A percentile compares a stretch with the other conserved stretches of the same genome.
Conservation (phyloP, 371 early-diverging fungal genomes). For the Chytridium lagenaria region DNA sequence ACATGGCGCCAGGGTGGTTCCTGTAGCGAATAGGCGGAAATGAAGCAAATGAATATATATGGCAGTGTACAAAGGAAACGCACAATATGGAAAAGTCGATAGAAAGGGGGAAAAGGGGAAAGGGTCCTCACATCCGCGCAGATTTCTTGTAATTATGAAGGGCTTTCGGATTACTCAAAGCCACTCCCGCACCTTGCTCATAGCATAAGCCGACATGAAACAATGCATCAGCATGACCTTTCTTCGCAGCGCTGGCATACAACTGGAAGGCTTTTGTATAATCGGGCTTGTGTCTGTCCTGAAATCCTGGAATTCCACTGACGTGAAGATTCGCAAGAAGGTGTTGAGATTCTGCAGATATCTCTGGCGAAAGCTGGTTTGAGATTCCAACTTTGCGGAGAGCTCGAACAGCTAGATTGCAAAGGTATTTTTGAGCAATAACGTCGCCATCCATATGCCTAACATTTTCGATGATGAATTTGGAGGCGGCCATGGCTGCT, state of each 20-base stretch:
- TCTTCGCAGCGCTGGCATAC: slow-evolving; percentile 45
- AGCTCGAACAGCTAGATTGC: slow-evolving; percentile 31
- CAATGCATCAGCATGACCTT: slow-evolving; percentile 44
- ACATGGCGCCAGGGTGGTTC: slow-evolving; percentile 58
- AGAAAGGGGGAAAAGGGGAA: too few relatives aligned
- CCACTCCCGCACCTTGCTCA: slow-evolving; percentile 45
- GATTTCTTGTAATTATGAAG: slow-evolving; percentile 50
- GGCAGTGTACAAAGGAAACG: not conserved
- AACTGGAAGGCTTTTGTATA: slow-evolving; percentile 45
- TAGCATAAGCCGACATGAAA: slow-evolving; percentile 47
- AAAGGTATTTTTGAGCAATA: slow-evolving; percentile 30
- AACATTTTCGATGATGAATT: slow-evolving; percentile 42
- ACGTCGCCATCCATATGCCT: slow-evolving; percentile 23
- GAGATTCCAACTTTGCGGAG: slow-evolving; percentile 28
- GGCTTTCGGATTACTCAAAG: slow-evolving; percentile 34
- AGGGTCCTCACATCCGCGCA: slow-evolving; percentile 38
- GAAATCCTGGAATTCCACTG: slow-evolving; percentile 47
- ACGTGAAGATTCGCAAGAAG: slow-evolving; percentile 46
- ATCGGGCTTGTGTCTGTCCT: slow-evolving; percentile 38
- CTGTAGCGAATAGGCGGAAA: too few relatives aligned
- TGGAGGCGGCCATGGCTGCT: slow-evolving; percentile 28
- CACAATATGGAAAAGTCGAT: not conserved
- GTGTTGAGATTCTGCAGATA: slow-evolving; percentile 40
- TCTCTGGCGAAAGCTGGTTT: not conserved
- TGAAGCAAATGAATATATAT: not conserved